Evolutionary conservation across 139 green algal genomes (phyloP).

Genomic region (Pycnococcus provasolii): DNA sequence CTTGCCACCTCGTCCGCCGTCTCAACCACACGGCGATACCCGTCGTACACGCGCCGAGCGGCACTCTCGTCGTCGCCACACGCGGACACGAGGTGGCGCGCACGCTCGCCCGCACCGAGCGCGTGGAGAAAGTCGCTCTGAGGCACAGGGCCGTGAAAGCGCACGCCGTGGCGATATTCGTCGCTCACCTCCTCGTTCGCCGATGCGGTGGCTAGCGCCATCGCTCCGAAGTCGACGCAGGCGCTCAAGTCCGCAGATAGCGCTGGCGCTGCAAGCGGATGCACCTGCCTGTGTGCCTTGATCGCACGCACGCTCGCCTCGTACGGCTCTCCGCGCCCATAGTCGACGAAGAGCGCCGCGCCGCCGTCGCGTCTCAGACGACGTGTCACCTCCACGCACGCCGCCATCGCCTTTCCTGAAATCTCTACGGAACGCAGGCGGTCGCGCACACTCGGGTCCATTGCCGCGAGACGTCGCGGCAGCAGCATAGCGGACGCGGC

Average conservation of each 20-base stretch:
- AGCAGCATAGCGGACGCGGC: slow-evolving; percentile 52
- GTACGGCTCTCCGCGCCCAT: slow-evolving; percentile 68
- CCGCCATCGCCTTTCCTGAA: slow-evolving; percentile 46
- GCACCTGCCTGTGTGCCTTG: slow-evolving; percentile 47
- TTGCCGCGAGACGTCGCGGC: slow-evolving; percentile 44
- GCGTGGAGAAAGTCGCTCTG: slow-evolving; percentile 58
- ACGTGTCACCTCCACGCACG: slow-evolving; percentile 50
- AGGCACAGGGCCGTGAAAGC: slow-evolving; percentile 53
- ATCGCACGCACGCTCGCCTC: slow-evolving; percentile 53
- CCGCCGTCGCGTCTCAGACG: slow-evolving; percentile 56
- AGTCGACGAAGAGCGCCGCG: slow-evolving; percentile 87
- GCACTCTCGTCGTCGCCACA: too few relatives aligned
- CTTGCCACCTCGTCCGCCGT: too few relatives aligned
- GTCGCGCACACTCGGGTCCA: slow-evolving; percentile 19
- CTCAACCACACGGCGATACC: too few relatives aligned
- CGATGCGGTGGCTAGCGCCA: slow-evolving; percentile 21
- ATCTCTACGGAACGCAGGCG: slow-evolving; percentile 26
- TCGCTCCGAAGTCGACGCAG: slow-evolving; percentile 77
- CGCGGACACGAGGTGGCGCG: too few relatives aligned
- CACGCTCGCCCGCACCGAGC: slow-evolving; percentile 35
- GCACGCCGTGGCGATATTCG: background rate
- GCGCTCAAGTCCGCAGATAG: slow-evolving; percentile 66
- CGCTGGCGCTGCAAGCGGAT: slow-evolving; percentile 62
- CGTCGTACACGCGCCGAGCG: too few relatives aligned
- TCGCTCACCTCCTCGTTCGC: background rate